These are phyloP conservation scores for Corylus heterophylla DNA, from an alignment of 306 rosid species.

Conservation along the genomic window DNA sequence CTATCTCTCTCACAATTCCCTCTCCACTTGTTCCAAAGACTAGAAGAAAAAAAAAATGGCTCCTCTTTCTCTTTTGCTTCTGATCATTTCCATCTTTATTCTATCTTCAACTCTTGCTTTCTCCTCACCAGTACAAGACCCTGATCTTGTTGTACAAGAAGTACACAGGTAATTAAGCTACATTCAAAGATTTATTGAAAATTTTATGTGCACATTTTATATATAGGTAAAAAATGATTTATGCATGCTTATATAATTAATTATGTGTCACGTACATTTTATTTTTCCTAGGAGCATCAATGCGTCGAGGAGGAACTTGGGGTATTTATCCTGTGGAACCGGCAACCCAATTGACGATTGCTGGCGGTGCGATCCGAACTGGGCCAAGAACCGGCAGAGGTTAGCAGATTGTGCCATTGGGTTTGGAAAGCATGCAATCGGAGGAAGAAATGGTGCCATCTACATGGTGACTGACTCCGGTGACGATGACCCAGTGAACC, in stretches of 20 bases:
- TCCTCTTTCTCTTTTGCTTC: conserved; percentile 29
- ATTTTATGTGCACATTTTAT: no score
- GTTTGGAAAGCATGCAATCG: conserved; percentile 79
- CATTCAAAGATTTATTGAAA: no score
- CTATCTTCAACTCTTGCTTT: conserved; percentile 31
- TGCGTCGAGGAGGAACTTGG: conserved; percentile 73
- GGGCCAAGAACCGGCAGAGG: conserved; percentile 73
- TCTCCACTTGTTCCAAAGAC: conserved; percentile 6
- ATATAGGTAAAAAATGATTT: not conserved
- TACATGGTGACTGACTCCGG: conserved; percentile 65
- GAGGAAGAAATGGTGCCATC: conserved; percentile 68
- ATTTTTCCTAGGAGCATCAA: conserved; percentile 59
- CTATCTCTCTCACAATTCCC: conserved; percentile 1
- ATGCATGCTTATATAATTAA: not conserved
- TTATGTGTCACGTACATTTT: conserved; percentile 12
- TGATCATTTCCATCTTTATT: conserved; percentile 28
- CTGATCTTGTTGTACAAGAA: conserved; percentile 65
- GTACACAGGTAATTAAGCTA: conserved; percentile 54
- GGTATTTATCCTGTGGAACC: conserved; percentile 63
- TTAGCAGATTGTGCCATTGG: conserved; percentile 88
- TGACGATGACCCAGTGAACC: conserved; percentile 68
- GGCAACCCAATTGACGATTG: conserved; percentile 95
- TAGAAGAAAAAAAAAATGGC: conserved; percentile 32
- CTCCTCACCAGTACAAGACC: conserved; percentile 51
- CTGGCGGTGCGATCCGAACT: conserved; percentile 77